Percentiles rank a stretch among this genome's conserved stretches.
phyloP scores from a whole-genome alignment of 2,329 filamentous ascomycete genomes.

The Seiridium cupressi region DNA sequence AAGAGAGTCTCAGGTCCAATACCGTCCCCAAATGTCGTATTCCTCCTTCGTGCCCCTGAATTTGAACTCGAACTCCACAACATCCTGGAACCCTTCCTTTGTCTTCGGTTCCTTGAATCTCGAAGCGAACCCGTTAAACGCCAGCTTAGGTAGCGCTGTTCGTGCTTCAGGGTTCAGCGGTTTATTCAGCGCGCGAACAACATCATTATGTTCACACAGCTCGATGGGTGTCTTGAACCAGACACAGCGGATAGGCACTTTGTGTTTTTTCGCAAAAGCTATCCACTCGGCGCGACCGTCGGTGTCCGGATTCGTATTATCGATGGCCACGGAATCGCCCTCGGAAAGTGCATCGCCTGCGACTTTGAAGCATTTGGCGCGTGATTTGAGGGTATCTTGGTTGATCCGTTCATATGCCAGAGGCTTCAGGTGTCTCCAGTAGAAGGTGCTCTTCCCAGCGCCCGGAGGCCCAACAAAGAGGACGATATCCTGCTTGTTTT shows the following conservation, averaged over 20 bases:
- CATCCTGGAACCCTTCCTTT: conserved; percentile 81
- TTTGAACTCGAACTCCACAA: conserved; percentile 72
- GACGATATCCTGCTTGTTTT: conserved; percentile 69
- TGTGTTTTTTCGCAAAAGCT: conserved; percentile 65
- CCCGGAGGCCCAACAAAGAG: conserved; percentile 87
- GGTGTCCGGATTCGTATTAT: conserved; percentile 91
- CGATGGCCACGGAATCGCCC: conserved; percentile 76
- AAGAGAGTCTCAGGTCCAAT: conserved; percentile 60
- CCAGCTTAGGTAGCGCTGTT: conserved; percentile 69
- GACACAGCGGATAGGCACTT: conserved; percentile 78
- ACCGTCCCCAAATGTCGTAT: conserved; percentile 69
- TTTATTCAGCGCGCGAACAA: conserved; percentile 69
- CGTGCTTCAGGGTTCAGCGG: conserved; percentile 79
- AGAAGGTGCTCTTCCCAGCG: conserved; percentile 90
- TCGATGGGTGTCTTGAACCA: conserved; percentile 73
- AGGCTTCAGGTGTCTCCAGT: conserved; percentile 73
- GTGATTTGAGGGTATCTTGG: conserved; percentile 81
- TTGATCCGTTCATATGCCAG: conserved; percentile 84
- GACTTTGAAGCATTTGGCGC: conserved; percentile 68
- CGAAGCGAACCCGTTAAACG: conserved; percentile 73
- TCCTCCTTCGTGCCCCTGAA: conserved; percentile 71
- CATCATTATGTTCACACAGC: conserved; percentile 83
- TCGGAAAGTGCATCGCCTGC: conserved; percentile 64
- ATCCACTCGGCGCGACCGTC: conserved; percentile 80
- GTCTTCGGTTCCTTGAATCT: conserved; percentile 70